Evolutionary conservation across 768 basidiomycete species (phyloP).

Genomic region (Termitomyces heimii): DNA sequence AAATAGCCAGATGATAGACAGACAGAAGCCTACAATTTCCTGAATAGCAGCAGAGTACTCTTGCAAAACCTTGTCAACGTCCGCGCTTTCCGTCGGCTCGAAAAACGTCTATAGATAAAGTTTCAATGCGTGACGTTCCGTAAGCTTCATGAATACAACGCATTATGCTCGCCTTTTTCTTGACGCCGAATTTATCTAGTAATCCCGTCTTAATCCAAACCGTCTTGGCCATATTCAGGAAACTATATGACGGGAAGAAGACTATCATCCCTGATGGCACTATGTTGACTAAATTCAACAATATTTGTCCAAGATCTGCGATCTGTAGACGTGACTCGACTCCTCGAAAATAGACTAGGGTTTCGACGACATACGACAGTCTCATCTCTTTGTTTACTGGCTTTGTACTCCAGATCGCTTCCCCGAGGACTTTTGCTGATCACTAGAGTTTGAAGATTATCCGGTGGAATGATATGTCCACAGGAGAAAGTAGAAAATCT

Average conservation of each 20-base stretch:
- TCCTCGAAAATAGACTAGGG: neutral
- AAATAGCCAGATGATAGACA: neutral
- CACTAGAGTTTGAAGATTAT: conserved; percentile 73
- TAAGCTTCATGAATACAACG: neutral
- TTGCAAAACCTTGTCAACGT: conserved; percentile 70
- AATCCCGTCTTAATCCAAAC: conserved; percentile 62
- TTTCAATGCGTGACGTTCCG: neutral
- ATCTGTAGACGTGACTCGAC: conserved; percentile 38
- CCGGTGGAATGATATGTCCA: conserved; percentile 82
- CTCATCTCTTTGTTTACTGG: conserved; percentile 61
- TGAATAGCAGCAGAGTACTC: conserved; percentile 58
- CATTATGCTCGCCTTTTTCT: conserved; percentile 60
- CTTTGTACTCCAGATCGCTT: conserved; percentile 75
- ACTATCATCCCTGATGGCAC: conserved; percentile 88
- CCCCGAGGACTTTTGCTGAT: conserved; percentile 73
- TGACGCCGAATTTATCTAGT: conserved; percentile 52
- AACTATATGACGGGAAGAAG: conserved; percentile 90
- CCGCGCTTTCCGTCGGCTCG: conserved; percentile 69
- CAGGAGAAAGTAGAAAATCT: conserved; percentile 82
- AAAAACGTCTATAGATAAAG: conserved; percentile 65
- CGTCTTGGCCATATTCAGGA: conserved; percentile 60
- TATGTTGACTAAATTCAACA: conserved; percentile 74
- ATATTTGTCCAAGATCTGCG: conserved; percentile 74
- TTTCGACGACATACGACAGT: conserved; percentile 47
- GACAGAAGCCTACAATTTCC: conserved; percentile 6